These are phyloP conservation scores for Trichoderma hamatum DNA, from an alignment of 2,329 filamentous ascomycete species.

Conservation along the genomic window DNA sequence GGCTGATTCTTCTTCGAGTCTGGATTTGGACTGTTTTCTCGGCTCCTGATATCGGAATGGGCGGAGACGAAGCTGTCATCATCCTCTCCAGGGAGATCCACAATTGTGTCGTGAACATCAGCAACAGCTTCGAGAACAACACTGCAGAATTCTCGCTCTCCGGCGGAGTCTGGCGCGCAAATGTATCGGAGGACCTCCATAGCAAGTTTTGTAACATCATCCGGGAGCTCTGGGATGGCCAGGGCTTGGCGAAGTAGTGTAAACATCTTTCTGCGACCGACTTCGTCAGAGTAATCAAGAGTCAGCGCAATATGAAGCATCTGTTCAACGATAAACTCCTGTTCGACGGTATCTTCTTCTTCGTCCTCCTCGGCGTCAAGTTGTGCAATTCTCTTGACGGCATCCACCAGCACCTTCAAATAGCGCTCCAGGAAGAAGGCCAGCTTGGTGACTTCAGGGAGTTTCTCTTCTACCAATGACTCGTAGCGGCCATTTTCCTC, in stretches of 20 bases:
- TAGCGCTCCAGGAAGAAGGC: constrained; percentile 86
- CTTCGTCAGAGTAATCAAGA: constrained; percentile 96
- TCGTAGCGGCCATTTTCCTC: constrained; percentile 76
- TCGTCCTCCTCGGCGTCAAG: constrained; percentile 64
- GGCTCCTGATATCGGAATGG: constrained; percentile 78
- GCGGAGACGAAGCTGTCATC: constrained; percentile 90
- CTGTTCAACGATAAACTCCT: constrained; percentile 95
- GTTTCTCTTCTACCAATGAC: constrained; percentile 81
- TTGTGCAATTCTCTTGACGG: constrained; percentile 60
- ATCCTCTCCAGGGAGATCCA: constrained; percentile 61
- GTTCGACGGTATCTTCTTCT: constrained; percentile 82
- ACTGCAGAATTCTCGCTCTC: constrained; percentile 81
- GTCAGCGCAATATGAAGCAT: constrained; percentile 89
- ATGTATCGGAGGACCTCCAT: constrained; percentile 81
- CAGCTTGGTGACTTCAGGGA: constrained; percentile 91
- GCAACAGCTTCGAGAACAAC: constrained; percentile 91
- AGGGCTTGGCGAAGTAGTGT: constrained; percentile 82
- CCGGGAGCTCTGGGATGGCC: constrained; percentile 83
- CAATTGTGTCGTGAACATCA: constrained; percentile 93
- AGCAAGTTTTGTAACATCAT: constrained; percentile 87
- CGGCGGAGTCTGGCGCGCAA: constrained; percentile 72
- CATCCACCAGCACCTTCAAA: constrained; percentile 68
- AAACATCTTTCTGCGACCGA: constrained; percentile 95
- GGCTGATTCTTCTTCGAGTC: constrained; percentile 43
- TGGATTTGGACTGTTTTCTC: constrained; percentile 60